These are phyloP conservation scores for Beauveria brongniartii DNA, from an alignment of 2,329 filamentous ascomycete species.

Conservation along the genomic window DNA sequence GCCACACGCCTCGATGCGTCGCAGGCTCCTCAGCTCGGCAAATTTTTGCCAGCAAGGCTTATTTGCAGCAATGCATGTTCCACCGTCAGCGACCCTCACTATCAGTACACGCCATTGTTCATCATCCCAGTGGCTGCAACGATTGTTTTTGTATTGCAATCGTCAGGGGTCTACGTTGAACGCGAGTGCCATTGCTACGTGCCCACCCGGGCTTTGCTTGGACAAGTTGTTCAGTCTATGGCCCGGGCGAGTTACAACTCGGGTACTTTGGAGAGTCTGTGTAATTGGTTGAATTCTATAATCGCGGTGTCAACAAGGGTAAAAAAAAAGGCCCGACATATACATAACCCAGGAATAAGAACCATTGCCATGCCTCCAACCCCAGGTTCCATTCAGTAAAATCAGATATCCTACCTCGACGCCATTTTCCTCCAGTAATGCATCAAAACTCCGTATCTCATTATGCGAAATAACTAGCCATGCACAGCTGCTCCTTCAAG, in stretches of 20 bases:
- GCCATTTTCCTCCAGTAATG: background rate
- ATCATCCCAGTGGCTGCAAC: background rate
- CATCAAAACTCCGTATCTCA: background rate
- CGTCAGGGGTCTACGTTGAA: background rate
- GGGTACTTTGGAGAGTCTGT: too few species aligned
- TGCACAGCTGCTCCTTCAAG: background rate
- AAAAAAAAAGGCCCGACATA: background rate
- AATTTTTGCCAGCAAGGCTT: background rate
- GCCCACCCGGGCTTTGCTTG: background rate
- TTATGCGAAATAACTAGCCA: background rate
- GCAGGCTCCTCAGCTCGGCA: background rate
- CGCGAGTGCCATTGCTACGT: background rate
- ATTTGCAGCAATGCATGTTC: background rate
- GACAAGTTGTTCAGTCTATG: too few species aligned
- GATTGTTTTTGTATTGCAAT: background rate
- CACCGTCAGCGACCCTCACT: background rate
- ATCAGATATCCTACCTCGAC: background rate
- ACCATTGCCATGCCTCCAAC: background rate
- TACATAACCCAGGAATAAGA: background rate
- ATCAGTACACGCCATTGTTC: background rate
- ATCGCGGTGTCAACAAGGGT: background rate
- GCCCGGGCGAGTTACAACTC: too few species aligned
- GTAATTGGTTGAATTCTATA: background rate
- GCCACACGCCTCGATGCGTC: background rate
- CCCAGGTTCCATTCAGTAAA: background rate